These are phyloP conservation scores for Candida chauliodis DNA, from an alignment of 805 yeast species.

Conservation along the genomic window DNA sequence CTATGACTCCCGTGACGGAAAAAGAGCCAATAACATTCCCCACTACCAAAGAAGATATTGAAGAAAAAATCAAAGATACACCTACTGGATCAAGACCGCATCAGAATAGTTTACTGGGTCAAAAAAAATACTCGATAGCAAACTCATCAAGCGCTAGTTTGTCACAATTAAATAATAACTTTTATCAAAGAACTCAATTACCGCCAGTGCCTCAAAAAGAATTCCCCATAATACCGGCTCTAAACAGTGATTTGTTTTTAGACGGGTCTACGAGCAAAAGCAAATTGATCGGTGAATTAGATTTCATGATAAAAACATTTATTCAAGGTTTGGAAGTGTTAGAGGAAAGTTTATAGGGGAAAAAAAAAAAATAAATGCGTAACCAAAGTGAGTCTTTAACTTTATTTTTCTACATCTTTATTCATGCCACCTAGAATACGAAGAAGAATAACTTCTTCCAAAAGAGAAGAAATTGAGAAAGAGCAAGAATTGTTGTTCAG, in stretches of 20 bases:
- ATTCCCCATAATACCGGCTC: slow-evolving; percentile 36
- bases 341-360: slow-evolving; percentile 23
- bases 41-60: slow-evolving; percentile 9
- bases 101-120: slow-evolving; percentile 10
- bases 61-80: slow-evolving; percentile 14
- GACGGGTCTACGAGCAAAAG: slow-evolving; percentile 32
- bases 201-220: slow-evolving; percentile 2
- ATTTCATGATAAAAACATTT: slow-evolving; percentile 34
- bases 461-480: slow-evolving; percentile 38
- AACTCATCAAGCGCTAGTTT: neutral
- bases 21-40: slow-evolving; percentile 25
- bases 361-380: slow-evolving; percentile 1
- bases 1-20: slow-evolving; percentile 82
- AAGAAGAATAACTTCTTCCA: slow-evolving; percentile 41
- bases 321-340: slow-evolving; percentile 40
- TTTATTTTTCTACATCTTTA: neutral
- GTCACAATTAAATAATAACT: slow-evolving; percentile 2
- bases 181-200: neutral
- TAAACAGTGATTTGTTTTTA: slow-evolving; percentile 34
- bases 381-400: neutral
- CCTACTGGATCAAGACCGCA: slow-evolving; percentile 4
- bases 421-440: slow-evolving; percentile 42
- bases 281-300: slow-evolving; percentile 34
- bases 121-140: slow-evolving; percentile 4
- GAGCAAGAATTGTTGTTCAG: slow-evolving; percentile 35